Evolutionary conservation across 1,139 yeast species (phyloP), one percentile per base, ranked within the genome.

Genomic region (Cylindricascospora bacillispora): DNA sequence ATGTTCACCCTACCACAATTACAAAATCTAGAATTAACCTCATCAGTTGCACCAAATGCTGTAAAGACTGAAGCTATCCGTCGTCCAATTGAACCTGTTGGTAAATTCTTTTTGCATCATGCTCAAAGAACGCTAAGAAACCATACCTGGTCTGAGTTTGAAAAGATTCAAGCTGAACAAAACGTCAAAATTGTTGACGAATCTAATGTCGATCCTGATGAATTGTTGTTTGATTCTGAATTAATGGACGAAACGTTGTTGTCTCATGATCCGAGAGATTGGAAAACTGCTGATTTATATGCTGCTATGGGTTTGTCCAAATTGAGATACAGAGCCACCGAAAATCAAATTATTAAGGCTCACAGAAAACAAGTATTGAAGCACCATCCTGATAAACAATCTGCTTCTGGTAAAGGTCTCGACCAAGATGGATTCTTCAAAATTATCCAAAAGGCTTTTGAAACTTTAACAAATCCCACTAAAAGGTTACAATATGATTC

Each of bases 81-180:
- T 54, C 86, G 95, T 57, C 78, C 89, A 39, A 67, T 86, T 43
- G 98, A 89, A 63, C 97, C 98, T 22, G 95, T 86, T 44, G 99
- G 99, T 33, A 92, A 92, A 43, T 80, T 72, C 56, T 89, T 83
- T 64, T 68, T 92, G 52, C 95, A 95, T 35, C 98, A 92, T 54
- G 98, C 98, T 37, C 77, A 94, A 46, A 80, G 98, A 68, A 74
- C 93, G 38, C 67, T 86, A 47, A 76, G 95, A 62, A 95, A 95
- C 59, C 95, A 93, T 63, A 83, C 97, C 35, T 89, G 95, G 95
- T 83, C 95, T 32, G 97, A 92, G 62, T 89, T 73, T 53, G 98
- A 89, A 63, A 77, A 80, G 57, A 65, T 85, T 47, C 93, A 86
- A 66, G 95, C 95, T 38, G 93, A 78, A 57, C 77, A 74, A 62